phyloP scores from a whole-genome alignment of 208 protist genomes.

The Crithidia acanthocephali region DNA sequence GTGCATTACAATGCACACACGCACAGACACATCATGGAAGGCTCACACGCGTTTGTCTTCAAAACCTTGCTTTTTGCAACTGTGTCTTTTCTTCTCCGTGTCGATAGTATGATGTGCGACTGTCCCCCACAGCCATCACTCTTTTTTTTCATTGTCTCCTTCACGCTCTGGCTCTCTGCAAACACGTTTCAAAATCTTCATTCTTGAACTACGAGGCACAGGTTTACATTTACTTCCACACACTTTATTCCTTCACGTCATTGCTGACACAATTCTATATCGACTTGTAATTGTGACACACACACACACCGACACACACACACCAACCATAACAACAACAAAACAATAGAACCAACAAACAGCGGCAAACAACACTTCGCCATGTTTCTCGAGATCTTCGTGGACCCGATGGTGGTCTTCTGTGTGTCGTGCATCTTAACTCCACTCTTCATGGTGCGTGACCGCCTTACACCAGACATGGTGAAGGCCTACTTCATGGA shows the following conservation, averaged over 20 bases:
- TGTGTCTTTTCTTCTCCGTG: no score
- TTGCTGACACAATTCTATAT: background rate
- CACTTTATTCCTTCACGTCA: conserved; percentile 4
- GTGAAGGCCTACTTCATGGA: conserved; percentile 60
- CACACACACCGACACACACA: background rate
- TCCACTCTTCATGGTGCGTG: conserved; percentile 42
- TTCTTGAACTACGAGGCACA: background rate
- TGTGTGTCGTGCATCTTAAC: conserved; percentile 55
- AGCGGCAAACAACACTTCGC: background rate
- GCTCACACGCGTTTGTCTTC: no score
- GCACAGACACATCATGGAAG: no score
- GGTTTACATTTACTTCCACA: background rate
- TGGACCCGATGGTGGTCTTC: conserved; percentile 76
- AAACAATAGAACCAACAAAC: background rate
- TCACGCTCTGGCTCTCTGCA: no score
- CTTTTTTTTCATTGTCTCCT: no score
- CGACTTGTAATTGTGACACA: background rate
- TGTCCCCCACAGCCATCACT: no score
- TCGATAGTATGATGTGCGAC: no score
- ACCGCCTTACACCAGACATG: conserved; percentile 35
- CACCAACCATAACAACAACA: background rate
- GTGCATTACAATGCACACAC: no score
- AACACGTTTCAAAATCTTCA: no score
- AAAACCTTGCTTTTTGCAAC: no score
- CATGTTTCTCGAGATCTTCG: conserved; percentile 52